Evolutionary conservation across 2,329 filamentous ascomycete species (phyloP), one percentile per base, ranked within the genome.

Genomic region (Myrmaecium sp.): DNA sequence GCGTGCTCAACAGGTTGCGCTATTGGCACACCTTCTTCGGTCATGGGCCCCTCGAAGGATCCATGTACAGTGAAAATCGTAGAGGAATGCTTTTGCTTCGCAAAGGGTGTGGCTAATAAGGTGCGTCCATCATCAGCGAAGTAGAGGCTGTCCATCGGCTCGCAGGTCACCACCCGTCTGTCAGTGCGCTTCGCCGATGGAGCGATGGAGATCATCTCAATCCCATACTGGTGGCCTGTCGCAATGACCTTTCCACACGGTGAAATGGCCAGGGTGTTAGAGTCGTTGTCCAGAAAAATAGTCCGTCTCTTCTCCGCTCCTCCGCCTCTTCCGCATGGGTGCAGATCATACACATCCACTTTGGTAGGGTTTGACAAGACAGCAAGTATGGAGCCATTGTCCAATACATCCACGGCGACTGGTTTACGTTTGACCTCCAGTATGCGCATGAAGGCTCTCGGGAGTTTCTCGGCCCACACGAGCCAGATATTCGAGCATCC

Each of bases 141-240:
- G 22, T 51, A 42, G 15, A 54, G 34, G 1, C 39, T 41, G 21
- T 53, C 50, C 23, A 50, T 48, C 2, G 45, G 41, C 4, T 46
- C 43, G 1, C 49, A 49, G 6, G 46, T 49, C 6, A 54, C 44
- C 4, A 45, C 45, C 4, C 51, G 40, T 25, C 46, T 35, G 16
- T 43, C 36, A 4, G 49, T 41, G 23, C 47, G 50, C 5, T 44
- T 43, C 1, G 69, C 70, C 28, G 62, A 66, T 3, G 73, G 60
- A 25, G 68, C 69, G 20, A 92, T 57, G 4, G 81, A 78, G 15
- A 79, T 73, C 0, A 93, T 78, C 48, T 93, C 83, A 34, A 93
- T 84, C n/a, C 79, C 80, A 29, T 79, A 78, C 42, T 82, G 73
- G 49, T 84, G 91, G 5, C 82, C 82, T 10, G 81, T 76, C 14